These are phyloP conservation scores for Quillaja saponaria DNA, from an alignment of 306 rosid genomes.

Conservation along the genomic window DNA sequence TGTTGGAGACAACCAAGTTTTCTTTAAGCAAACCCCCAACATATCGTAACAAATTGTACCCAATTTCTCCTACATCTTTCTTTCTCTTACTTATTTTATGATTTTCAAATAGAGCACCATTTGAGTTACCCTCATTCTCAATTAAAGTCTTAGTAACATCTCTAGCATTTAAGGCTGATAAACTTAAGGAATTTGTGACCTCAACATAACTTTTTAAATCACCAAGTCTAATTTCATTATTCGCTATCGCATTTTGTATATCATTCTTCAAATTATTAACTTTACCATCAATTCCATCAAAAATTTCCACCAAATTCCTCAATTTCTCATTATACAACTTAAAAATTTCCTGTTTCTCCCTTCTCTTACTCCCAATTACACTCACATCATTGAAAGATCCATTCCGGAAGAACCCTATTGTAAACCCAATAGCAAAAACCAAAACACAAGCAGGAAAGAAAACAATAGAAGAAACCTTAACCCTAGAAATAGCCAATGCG, in stretches of 20 bases:
- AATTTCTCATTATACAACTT: slow-evolving; percentile 50
- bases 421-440: slow-evolving; percentile 71
- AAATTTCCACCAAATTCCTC: slow-evolving; percentile 47
- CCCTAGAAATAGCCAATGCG: slow-evolving; percentile 82
- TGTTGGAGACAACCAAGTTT: slow-evolving; percentile 44
- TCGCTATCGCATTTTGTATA: slow-evolving; percentile 55
- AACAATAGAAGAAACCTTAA: slow-evolving; percentile 72
- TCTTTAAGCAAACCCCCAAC: slow-evolving; percentile 62
- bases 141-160: slow-evolving; percentile 40
- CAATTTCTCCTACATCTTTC: slow-evolving; percentile 61
- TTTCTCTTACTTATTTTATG: slow-evolving; percentile 52
- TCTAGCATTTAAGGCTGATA: slow-evolving; percentile 50
- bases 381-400: slow-evolving; percentile 46
- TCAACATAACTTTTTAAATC: slow-evolving; percentile 65
- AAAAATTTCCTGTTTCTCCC: slow-evolving; percentile 50
- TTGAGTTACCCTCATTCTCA: slow-evolving; percentile 47
- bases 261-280: slow-evolving; percentile 52
- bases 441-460: slow-evolving; percentile 75
- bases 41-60: slow-evolving; percentile 56
- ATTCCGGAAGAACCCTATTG: slow-evolving; percentile 62
- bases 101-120: slow-evolving; percentile 46
- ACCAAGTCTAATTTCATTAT: slow-evolving; percentile 50
- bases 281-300: slow-evolving; percentile 52
- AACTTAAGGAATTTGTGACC: slow-evolving; percentile 44
- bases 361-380: slow-evolving; percentile 49